These are phyloP conservation scores for Oropetium thomaeum DNA, from an alignment of 176 grass and related monocot species.

Conservation along the genomic window DNA sequence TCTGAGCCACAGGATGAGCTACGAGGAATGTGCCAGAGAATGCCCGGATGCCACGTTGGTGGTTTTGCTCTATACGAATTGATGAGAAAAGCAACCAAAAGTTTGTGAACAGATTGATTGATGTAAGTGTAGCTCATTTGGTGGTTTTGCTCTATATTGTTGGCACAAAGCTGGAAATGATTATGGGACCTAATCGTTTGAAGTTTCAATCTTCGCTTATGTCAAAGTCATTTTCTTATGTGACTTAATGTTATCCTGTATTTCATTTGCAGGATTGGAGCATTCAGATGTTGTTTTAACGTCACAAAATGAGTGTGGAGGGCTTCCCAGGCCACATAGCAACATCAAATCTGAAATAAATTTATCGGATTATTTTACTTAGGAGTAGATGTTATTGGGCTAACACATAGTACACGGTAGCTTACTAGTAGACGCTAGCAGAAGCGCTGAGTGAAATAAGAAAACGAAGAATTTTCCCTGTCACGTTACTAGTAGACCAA, in stretches of 20 bases:
- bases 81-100: conserved; percentile 34
- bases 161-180: background rate
- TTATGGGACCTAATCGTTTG: background rate
- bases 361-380: too few species aligned
- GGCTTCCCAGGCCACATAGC: background rate
- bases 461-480: too few species aligned
- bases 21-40: conserved; percentile 39
- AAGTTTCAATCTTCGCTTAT: background rate
- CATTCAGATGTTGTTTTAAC: background rate
- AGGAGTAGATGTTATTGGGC: too few species aligned
- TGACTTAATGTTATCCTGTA: background rate
- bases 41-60: conserved; percentile 86
- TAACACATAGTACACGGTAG: too few species aligned
- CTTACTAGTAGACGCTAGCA: too few species aligned
- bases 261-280: background rate
- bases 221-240: background rate
- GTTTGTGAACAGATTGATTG: background rate
- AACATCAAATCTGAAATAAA: too few species aligned
- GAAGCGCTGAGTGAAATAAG: too few species aligned
- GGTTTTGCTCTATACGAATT: conserved; percentile 68
- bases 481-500: too few species aligned
- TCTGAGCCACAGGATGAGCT: conserved; percentile 57
- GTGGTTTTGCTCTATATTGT: too few species aligned
- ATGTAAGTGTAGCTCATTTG: background rate
- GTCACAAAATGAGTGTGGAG: background rate